Base-by-base conservation (phyloP, 2,329 filamentous ascomycete genomes). In the Aureobasidium namibiae region DNA sequence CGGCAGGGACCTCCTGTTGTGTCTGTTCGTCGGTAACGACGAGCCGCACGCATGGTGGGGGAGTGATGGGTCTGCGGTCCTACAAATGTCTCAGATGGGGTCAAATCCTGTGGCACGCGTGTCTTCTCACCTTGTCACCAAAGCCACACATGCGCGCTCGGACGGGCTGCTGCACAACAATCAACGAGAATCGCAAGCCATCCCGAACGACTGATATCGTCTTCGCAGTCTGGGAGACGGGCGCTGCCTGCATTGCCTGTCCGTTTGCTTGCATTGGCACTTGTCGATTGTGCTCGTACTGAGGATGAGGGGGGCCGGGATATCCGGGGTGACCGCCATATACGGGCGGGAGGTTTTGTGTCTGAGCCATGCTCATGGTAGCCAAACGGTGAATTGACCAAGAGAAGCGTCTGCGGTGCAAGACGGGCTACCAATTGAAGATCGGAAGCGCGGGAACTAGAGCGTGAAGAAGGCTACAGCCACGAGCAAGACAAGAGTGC, bases 91-190 rank as follows among this genome's bases (percentile, higher is more conserved):
- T 70, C 62, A 72, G 69, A 64, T 36, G 58, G 63, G 63, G 61
- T 46, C 33, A 16, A 29, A 52, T 24, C 21, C 29, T 52, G 42
- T 61, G 23, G 33, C 33, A 59, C 42, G 10, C 29, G 46, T 36
- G 8, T 16, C 6, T 56, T 61, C 76, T 60, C 75, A 94, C 90
- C 82, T 97, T 99, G 78, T 99, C 94, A 63, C 94, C 94, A 76
- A 97, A 99, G 8, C 94, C 94, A 76, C 94, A 99, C 94, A 97
- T 97, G 62, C 94, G 89, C 65, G 94, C 94, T 67, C 94, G 85
- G 67, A 90, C 82, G 53, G 94, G 94, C 73, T 97, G 91, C 76
- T 99, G 94, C 65, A 89, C 85, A 61, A 96, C 90, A n/a, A 58
- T 23, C 42, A 58, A 41, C 3, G 54, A 48, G 34, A 49, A 58